phyloP scores from a whole-genome alignment of 164 flowering plant species.

The Tetrastigma voinierianum region DNA sequence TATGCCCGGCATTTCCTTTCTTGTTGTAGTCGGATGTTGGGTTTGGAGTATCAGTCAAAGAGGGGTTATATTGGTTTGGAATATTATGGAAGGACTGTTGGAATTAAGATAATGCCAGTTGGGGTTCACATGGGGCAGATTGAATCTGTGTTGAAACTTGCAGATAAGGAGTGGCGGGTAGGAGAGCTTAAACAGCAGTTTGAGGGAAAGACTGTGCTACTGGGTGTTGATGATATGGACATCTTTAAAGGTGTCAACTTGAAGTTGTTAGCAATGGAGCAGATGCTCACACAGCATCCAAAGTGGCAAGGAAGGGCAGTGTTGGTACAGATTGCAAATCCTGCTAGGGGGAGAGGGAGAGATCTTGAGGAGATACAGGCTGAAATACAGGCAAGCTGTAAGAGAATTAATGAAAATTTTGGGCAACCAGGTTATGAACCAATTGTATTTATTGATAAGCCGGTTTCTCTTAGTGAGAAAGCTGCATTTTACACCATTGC shows the following conservation, averaged over 20 bases:
- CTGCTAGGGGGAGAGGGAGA: constrained; percentile 71
- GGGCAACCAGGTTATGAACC: constrained; percentile 65
- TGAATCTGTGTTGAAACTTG: constrained; percentile 52
- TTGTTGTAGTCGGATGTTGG: constrained; percentile 81
- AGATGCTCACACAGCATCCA: constrained; percentile 59
- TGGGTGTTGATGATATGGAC: constrained; percentile 85
- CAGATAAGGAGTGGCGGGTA: constrained; percentile 64
- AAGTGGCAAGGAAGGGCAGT: constrained; percentile 78
- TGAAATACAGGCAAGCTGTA: constrained; percentile 49
- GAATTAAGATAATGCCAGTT: constrained; percentile 80
- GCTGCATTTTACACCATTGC: constrained; percentile 68
- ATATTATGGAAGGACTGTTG: constrained; percentile 71
- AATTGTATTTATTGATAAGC: constrained; percentile 55
- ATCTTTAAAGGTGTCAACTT: constrained; percentile 75
- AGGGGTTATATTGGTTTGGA: constrained; percentile 79
- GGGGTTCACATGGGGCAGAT: constrained; percentile 81
- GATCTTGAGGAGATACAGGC: constrained; percentile 60
- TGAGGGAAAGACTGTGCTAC: constrained; percentile 68
- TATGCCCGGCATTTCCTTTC: constrained; percentile 90
- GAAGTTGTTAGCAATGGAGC: constrained; percentile 80
- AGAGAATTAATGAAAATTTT: constrained; percentile 55
- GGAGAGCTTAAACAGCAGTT: constrained; percentile 65
- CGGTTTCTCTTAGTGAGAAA: constrained; percentile 58
- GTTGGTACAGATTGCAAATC: constrained; percentile 70
- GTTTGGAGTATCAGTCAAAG: constrained; percentile 76